Conservation (phyloP, 768 basidiomycete genomes). For the Phallus indusiatus region DNA sequence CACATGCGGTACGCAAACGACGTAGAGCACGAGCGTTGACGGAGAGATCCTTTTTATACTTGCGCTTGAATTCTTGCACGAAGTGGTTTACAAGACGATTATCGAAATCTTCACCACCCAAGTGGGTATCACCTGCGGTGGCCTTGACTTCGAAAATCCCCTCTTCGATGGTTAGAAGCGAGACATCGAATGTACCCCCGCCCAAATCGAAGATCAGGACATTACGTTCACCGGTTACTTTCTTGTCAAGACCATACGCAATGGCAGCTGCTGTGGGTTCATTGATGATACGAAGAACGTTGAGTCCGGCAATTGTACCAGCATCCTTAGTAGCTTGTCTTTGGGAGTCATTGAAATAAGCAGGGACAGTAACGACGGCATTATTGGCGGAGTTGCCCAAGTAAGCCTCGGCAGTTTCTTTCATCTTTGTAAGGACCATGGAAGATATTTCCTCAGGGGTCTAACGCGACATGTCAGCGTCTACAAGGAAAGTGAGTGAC, state of each 20-base stretch:
- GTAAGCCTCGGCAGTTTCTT: constrained; percentile 96
- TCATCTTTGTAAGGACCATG: constrained; percentile 97
- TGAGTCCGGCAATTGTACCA: constrained; percentile 86
- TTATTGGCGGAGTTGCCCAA: constrained; percentile 75
- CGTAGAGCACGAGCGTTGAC: constrained; percentile 91
- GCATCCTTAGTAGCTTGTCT: constrained; percentile 98
- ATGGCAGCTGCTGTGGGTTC: constrained; percentile 98
- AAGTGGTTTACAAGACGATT: constrained; percentile 97
- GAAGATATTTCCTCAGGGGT: constrained; percentile 97
- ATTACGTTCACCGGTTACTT: constrained; percentile 81
- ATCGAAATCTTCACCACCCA: constrained; percentile 98
- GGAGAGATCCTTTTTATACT: constrained; percentile 94
- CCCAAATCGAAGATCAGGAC: constrained; percentile 98
- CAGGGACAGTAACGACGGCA: constrained; percentile 93
- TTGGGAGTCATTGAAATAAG: constrained; percentile 99
- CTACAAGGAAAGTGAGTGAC: background rate
- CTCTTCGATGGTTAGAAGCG: constrained; percentile 91
- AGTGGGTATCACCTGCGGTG: constrained; percentile 95
- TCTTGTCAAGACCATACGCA: constrained; percentile 97
- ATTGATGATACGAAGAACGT: constrained; percentile 97
- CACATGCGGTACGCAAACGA: constrained; percentile 95
- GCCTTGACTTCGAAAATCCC: constrained; percentile 99
- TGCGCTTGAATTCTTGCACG: constrained; percentile 93
- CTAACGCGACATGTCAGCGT: constrained; percentile 31
- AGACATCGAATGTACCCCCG: constrained; percentile 98